Conservation (phyloP, 805 yeast genomes). For the Saccharomyces mikatae region DNA sequence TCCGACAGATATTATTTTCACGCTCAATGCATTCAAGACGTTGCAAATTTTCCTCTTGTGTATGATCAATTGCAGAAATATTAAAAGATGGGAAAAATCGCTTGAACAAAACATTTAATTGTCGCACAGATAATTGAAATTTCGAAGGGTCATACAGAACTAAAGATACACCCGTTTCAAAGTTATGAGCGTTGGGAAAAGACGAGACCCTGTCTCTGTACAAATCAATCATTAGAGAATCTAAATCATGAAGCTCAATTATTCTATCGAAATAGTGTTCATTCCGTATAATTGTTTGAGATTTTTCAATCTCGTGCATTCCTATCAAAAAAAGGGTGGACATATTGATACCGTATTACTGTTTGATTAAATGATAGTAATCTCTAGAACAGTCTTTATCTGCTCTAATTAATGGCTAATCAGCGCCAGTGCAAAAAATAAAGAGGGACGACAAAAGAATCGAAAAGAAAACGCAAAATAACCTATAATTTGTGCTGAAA, state of each 20-base stretch:
- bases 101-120: conserved; percentile 10
- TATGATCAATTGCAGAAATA: conserved; percentile 12
- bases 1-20: conserved; percentile 4
- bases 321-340: conserved; percentile 11
- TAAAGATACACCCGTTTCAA: conserved; percentile 22
- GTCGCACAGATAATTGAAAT: conserved; percentile 7
- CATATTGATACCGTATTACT: conserved; percentile 2
- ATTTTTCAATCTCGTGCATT: background rate
- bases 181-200: conserved; percentile 12
- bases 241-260: conserved; percentile 5
- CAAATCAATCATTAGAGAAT: conserved; percentile 12
- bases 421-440: background rate
- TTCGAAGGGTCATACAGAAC: conserved; percentile 10
- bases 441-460: background rate
- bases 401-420: background rate
- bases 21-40: conserved; percentile 1
- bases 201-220: conserved; percentile 17
- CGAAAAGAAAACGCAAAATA: background rate
- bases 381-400: background rate
- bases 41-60: background rate
- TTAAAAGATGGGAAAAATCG: conserved; percentile 23
- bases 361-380: background rate
- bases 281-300: background rate
- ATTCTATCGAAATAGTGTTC: conserved; percentile 8
- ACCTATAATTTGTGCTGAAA: background rate